Percentiles rank a stretch among this genome's conserved stretches.
phyloP scores from a whole-genome alignment of 2,329 filamentous ascomycete genomes.

The Ophiostoma pallidulum region DNA sequence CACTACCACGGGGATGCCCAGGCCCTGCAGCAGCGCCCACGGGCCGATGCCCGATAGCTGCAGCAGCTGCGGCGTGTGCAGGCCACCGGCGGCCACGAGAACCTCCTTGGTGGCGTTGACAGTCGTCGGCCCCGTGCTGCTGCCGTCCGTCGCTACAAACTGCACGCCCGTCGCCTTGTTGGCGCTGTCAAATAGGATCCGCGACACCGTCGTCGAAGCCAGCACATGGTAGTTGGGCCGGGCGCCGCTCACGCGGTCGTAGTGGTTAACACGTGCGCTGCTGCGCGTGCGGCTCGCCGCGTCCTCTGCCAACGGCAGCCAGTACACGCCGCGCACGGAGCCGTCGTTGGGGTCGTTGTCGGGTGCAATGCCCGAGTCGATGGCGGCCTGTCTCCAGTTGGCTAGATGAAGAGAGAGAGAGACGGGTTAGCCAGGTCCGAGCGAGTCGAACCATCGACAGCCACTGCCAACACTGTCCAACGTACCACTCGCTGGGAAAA shows the following conservation, averaged over 20 bases:
- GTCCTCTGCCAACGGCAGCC: conserved; percentile 9
- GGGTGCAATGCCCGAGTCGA: conserved; percentile 1
- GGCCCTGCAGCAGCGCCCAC: conserved; percentile 27
- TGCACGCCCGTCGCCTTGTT: conserved; percentile 50
- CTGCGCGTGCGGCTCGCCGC: conserved; percentile 22
- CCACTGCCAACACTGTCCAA: too few relatives aligned
- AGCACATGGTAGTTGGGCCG: conserved; percentile 31
- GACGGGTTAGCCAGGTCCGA: background rate
- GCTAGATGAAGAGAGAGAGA: background rate
- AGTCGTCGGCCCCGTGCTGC: conserved; percentile 16
- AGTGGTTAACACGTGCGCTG: conserved; percentile 32
- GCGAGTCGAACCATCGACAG: too few relatives aligned
- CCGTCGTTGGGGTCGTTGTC: conserved; percentile 9
- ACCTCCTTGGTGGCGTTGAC: conserved; percentile 27
- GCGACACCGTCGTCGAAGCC: conserved; percentile 39
- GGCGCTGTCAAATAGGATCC: conserved; percentile 31
- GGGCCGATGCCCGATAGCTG: conserved; percentile 39
- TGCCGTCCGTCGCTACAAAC: conserved; percentile 36
- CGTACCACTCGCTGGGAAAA: conserved; percentile 23
- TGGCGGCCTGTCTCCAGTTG: conserved; percentile 3
- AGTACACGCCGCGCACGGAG: conserved; percentile 18
- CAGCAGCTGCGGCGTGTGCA: conserved; percentile 34
- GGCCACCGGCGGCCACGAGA: conserved; percentile 32
- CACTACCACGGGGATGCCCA: conserved; percentile 29
- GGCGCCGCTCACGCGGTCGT: conserved; percentile 24